Base-by-base conservation (phyloP, 345 rosid genomes). In the Gossypium australe region DNA sequence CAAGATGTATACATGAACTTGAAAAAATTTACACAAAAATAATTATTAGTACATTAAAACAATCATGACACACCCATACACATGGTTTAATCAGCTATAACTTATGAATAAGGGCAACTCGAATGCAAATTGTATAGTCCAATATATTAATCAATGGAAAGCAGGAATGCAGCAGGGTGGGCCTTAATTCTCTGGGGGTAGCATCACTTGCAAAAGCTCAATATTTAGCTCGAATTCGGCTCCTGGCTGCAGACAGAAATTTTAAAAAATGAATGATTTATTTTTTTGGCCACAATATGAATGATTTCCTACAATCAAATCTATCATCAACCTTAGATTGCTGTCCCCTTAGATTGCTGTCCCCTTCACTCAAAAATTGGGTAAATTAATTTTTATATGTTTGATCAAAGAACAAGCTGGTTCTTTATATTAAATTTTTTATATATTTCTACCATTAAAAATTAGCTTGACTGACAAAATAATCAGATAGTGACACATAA, bases 221-320 rank as follows among this genome's bases (percentile, higher is more conserved):
- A 92, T 87, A 64, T 92, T 89, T 68, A 94, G 81, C 74, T 88
- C 97, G 77, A 94, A 92, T 48, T 91, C 80, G 14, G 85, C 85
- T 59, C 91, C 94, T 13, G 94, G 93, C 98, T 94, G 93, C 92
- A 80, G 24, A 22, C 63, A 61, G 56, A 34, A 34, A 4, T 34
- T 4, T 34, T 38, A 65, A 12, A n/a, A 38, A n/a, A 25, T 58
- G 7, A 62, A 17, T 29, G n/a, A 48, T 34, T 45, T 34, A 34
- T 34, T 34, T 34, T 34, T 29, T 29, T 29, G 34, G 18, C 34
- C 34, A 29, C 34, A 3, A n/a, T 8, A 16, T 17, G 9, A 52
- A 52, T 52, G 47, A 63, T 63, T 29, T 20, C 7, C 6, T 13
- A 62, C 45, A 56, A 18, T 3, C 5, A 34, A 38, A 17, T 34